Percentiles rank a stretch among this genome's conserved stretches.
Evolutionary conservation across 371 early-diverging fungal species (phyloP).

Genomic region (Rhizomucor miehei): DNA sequence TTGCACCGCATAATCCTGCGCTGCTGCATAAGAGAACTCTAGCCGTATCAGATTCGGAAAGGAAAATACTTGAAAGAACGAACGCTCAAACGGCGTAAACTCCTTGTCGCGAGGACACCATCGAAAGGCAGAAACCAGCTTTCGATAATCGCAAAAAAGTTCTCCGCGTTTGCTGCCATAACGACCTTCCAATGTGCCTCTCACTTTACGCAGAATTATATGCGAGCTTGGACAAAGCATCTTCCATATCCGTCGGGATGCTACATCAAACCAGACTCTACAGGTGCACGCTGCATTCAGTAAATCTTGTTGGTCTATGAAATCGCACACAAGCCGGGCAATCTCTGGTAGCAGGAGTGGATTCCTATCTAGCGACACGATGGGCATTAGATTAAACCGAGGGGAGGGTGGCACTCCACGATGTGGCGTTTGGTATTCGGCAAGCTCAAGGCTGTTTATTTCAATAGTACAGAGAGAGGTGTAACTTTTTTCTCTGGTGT

Average conservation of each 20-base stretch:
- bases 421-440: too few relatives aligned
- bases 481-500: too few relatives aligned
- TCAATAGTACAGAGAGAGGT: too few relatives aligned
- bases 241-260: conserved; percentile 32
- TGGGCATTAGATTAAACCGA: too few relatives aligned
- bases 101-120: conserved; percentile 23
- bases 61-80: conserved; percentile 18
- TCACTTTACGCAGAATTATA: conserved; percentile 31
- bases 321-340: conserved; percentile 28
- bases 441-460: too few relatives aligned
- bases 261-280: conserved; percentile 23
- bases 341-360: conserved; percentile 44
- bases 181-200: conserved; percentile 34
- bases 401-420: too few relatives aligned
- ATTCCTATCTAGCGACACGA: too few relatives aligned
- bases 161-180: conserved; percentile 4
- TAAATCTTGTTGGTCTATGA: conserved; percentile 30
- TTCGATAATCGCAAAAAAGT: conserved; percentile 20
- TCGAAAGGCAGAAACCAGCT: conserved; percentile 27
- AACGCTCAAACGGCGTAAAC: conserved; percentile 5
- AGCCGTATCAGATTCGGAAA: conserved; percentile 35
- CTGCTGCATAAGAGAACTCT: conserved; percentile 41
- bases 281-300: conserved; percentile 36
- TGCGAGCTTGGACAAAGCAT: conserved; percentile 35
- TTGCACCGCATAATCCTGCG: conserved; percentile 34